phyloP scores from a whole-genome alignment of 2,329 filamentous ascomycete species.

The Orbilia quercus region DNA sequence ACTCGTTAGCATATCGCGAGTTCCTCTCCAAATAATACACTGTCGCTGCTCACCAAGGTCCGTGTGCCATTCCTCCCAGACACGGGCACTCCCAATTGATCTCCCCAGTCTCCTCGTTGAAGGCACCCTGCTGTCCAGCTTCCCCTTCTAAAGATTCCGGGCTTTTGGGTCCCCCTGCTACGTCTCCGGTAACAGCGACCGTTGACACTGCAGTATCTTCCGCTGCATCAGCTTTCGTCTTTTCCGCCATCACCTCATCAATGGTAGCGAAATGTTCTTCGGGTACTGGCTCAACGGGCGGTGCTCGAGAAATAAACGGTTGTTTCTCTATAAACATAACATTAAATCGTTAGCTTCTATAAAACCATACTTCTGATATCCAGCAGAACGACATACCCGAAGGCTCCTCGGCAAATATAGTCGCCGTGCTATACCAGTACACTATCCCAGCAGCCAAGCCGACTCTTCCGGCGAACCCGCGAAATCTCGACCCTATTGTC shows the following conservation, averaged over 20 bases:
- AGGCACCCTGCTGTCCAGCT: constrained; percentile 86
- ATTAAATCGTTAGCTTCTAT: constrained; percentile 6
- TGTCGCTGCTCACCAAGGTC: constrained; percentile 72
- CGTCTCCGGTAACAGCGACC: constrained; percentile 15
- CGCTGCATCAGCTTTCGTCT: constrained; percentile 37
- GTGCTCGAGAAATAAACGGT: constrained; percentile 56
- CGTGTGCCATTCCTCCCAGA: constrained; percentile 94
- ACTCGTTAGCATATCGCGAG: constrained; percentile 2
- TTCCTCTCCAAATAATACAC: too few relatives aligned
- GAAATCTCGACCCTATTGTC: constrained; percentile 77
- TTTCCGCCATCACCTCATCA: constrained; percentile 58
- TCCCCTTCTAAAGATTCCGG: constrained; percentile 78
- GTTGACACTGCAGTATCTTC: constrained; percentile 6
- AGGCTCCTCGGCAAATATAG: constrained; percentile 85
- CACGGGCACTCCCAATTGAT: constrained; percentile 99
- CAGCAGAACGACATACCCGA: constrained; percentile 70
- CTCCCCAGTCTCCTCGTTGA: constrained; percentile 98
- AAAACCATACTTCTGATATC: not conserved
- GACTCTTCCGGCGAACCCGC: constrained; percentile 82
- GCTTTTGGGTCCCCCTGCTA: constrained; percentile 61
- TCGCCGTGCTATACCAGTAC: constrained; percentile 95
- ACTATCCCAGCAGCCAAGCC: constrained; percentile 79
- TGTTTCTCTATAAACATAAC: constrained; percentile 32
- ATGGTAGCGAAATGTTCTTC: constrained; percentile 60
- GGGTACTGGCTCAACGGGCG: constrained; percentile 56